Percentiles rank a stretch among this genome's conserved stretches.
Conservation (phyloP, 1,284 basidiomycete genomes). For the Cystobasidium slooffiae region DNA sequence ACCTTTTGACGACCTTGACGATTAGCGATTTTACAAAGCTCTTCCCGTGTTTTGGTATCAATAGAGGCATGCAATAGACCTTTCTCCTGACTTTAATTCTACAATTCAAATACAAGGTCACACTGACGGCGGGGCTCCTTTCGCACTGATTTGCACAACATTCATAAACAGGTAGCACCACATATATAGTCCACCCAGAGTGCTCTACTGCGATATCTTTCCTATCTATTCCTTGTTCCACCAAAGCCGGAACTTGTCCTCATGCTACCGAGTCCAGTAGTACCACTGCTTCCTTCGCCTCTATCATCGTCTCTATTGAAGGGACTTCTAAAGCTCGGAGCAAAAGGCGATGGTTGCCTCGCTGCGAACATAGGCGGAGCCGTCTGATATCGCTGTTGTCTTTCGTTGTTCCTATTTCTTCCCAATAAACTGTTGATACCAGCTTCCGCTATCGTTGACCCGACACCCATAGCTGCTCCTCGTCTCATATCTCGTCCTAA, state of each 20-base stretch:
- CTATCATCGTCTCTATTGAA: conserved; percentile 42
- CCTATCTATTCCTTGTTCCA: conserved; percentile 62
- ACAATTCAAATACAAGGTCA: too few species aligned
- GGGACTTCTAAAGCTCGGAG: background rate
- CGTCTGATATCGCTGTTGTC: conserved; percentile 64
- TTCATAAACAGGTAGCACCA: background rate
- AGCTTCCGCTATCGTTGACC: conserved; percentile 47
- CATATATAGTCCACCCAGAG: background rate
- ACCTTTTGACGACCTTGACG: too few species aligned
- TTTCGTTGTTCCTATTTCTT: conserved; percentile 46
- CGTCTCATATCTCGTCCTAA: conserved; percentile 13
- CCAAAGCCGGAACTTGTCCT: conserved; percentile 68
- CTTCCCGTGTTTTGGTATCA: too few species aligned
- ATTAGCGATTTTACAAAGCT: too few species aligned
- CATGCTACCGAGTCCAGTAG: conserved; percentile 40
- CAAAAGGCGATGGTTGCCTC: background rate
- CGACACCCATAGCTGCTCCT: conserved; percentile 17
- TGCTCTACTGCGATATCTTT: background rate
- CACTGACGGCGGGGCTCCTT: too few species aligned
- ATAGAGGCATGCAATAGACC: too few species aligned
- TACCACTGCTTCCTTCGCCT: conserved; percentile 57
- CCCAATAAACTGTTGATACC: conserved; percentile 50
- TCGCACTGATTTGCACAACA: too few species aligned
- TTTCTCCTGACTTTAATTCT: too few species aligned
- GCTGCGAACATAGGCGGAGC: conserved; percentile 15